Conservation (phyloP, 169 alveolate species). For the Eimeria sp. region DNA sequence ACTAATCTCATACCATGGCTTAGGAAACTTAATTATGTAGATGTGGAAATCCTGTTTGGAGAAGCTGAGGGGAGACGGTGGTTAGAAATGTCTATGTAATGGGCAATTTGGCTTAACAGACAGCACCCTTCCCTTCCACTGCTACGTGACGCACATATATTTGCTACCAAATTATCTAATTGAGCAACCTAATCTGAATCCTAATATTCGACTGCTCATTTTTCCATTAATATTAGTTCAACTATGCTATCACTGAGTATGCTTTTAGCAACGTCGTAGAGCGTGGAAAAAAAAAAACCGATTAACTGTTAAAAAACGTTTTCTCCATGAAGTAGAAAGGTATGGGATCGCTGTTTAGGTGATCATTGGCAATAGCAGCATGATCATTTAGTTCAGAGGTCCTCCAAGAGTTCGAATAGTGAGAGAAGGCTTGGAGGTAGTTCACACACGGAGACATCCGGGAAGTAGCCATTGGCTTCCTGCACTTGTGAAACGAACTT, state of each 20-base stretch:
- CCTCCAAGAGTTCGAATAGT: conserved; percentile 68
- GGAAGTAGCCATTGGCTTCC: conserved; percentile 73
- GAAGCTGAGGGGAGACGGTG: conserved; percentile 49
- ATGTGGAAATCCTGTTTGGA: conserved; percentile 45
- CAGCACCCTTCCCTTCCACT: background rate
- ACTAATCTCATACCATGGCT: background rate
- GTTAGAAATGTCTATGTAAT: background rate
- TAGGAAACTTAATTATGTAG: background rate
- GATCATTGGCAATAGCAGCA: background rate
- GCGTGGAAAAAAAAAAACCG: background rate
- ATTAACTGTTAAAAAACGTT: conserved; percentile 37
- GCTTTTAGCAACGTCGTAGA: background rate
- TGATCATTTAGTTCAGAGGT: conserved; percentile 40
- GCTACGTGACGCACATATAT: background rate
- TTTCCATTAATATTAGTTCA: background rate
- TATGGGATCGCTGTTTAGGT: background rate
- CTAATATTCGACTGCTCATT: background rate
- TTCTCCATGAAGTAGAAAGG: conserved; percentile 31
- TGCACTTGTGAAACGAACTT: conserved; percentile 63
- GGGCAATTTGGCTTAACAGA: background rate
- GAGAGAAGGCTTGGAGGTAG: conserved; percentile 79
- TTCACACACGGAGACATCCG: conserved; percentile 81
- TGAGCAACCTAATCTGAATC: too few species aligned
- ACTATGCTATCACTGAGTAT: background rate
- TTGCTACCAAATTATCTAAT: background rate